Conservation (phyloP, 352 stramenopile genomes). For the Pilasporangium apinafurcum region DNA sequence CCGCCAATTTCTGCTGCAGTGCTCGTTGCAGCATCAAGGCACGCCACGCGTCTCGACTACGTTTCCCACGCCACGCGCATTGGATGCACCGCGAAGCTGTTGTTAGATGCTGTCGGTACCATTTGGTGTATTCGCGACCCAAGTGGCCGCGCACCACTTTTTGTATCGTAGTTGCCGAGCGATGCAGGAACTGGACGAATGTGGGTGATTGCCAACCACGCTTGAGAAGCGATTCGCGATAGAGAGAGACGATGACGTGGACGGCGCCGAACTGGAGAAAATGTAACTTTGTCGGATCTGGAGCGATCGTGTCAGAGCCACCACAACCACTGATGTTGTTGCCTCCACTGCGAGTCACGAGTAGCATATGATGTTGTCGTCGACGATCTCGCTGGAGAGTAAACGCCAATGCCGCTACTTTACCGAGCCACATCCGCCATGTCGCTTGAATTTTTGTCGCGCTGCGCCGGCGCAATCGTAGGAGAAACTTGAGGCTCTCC, state of each 20-base stretch:
- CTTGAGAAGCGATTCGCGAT: constrained; percentile 29
- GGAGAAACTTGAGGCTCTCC: constrained; percentile 23
- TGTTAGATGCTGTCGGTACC: constrained; percentile 21
- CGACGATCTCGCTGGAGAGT: constrained; percentile 26
- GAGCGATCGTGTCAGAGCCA: no score
- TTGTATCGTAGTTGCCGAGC: constrained; percentile 47
- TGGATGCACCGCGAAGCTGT: constrained; percentile 31
- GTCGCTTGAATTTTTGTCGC: constrained; percentile 55
- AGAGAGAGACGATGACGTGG: constrained; percentile 35
- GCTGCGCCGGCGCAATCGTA: constrained; percentile 27
- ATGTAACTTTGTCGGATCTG: no score
- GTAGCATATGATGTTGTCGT: constrained; percentile 23
- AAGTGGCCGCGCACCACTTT: constrained; percentile 47
- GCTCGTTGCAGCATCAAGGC: constrained; percentile 31
- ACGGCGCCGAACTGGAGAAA: constrained; percentile 57
- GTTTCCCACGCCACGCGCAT: constrained; percentile 54
- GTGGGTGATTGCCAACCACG: constrained; percentile 61
- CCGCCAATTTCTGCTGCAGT: constrained; percentile 32
- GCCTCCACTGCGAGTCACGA: constrained; percentile 9
- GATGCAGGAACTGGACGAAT: constrained; percentile 29
- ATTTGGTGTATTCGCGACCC: constrained; percentile 19
- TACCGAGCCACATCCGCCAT: constrained; percentile 77
- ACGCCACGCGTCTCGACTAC: constrained; percentile 52
- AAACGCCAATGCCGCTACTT: constrained; percentile 33
- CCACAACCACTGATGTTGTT: not conserved